Conservation (phyloP, 352 stramenopile species). For the Globisporangium apiculatum region DNA sequence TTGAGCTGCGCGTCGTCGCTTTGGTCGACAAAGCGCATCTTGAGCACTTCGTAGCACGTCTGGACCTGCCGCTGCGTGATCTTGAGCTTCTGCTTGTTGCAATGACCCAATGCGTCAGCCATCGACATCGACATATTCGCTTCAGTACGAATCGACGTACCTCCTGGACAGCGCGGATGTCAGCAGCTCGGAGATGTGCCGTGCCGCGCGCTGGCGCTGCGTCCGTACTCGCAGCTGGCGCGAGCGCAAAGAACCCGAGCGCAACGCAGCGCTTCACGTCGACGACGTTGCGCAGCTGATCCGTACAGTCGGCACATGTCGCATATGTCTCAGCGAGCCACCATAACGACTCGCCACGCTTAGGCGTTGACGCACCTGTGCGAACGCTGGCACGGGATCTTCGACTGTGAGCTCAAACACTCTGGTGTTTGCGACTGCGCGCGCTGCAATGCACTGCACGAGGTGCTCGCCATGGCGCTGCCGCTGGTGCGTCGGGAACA, state of each 20-base stretch:
- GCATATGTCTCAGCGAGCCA: neutral
- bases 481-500: conserved; percentile 73
- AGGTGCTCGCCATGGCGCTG: conserved; percentile 77
- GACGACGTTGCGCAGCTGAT: conserved; percentile 63
- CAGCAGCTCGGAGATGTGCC: conserved; percentile 23
- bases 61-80: conserved; percentile 73
- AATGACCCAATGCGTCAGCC: neutral
- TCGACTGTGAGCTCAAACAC: conserved; percentile 85
- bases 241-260: conserved; percentile 52
- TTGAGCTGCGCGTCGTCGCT: conserved; percentile 47
- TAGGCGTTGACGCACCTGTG: conserved; percentile 7
- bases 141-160: conserved; percentile 12
- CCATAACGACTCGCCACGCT: too few relatives aligned
- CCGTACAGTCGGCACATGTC: neutral
- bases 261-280: conserved; percentile 55
- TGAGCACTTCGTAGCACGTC: conserved; percentile 72
- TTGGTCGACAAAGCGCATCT: conserved; percentile 46
- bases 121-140: neutral
- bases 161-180: conserved; percentile 61
- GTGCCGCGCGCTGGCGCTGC: conserved; percentile 29
- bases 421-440: conserved; percentile 36
- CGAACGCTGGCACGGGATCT: conserved; percentile 74
- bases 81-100: conserved; percentile 43
- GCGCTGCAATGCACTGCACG: conserved; percentile 53
- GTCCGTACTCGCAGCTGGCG: conserved; percentile 17